Evolutionary conservation across 2,329 filamentous ascomycete species (phyloP).

Genomic region (Cladosporium oxysporum): DNA sequence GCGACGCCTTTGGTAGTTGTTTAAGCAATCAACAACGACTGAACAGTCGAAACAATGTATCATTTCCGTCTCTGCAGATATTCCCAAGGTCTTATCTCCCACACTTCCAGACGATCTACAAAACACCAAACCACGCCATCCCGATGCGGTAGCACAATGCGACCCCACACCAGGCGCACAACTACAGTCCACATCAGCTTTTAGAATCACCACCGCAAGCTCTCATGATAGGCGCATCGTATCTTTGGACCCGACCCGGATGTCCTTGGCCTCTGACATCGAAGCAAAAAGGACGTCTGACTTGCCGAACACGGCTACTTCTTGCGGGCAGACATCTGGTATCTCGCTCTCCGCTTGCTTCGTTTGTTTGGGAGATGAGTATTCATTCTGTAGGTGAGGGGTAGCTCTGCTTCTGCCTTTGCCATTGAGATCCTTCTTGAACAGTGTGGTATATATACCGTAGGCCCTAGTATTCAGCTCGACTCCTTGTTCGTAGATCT

Average conservation of each 20-base stretch:
- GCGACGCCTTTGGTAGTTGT: background rate
- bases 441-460: background rate
- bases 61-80: background rate
- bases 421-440: background rate
- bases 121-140: background rate
- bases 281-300: background rate
- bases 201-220: background rate
- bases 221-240: slow-evolving; percentile 1
- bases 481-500: background rate
- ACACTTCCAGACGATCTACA: background rate
- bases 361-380: too few species aligned
- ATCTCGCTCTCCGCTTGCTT: background rate
- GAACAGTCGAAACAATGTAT: background rate
- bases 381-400: background rate
- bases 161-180: background rate
- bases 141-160: slow-evolving; percentile 15
- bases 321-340: background rate
- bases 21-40: background rate
- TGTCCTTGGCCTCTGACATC: background rate
- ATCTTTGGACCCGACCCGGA: background rate
- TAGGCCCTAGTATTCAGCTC: background rate
- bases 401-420: background rate
- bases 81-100: background rate
- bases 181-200: background rate
- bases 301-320: slow-evolving; percentile 14